These are phyloP conservation scores for Hebeloma cylindrosporum DNA, from an alignment of 768 basidiomycete species.

Conservation along the genomic window DNA sequence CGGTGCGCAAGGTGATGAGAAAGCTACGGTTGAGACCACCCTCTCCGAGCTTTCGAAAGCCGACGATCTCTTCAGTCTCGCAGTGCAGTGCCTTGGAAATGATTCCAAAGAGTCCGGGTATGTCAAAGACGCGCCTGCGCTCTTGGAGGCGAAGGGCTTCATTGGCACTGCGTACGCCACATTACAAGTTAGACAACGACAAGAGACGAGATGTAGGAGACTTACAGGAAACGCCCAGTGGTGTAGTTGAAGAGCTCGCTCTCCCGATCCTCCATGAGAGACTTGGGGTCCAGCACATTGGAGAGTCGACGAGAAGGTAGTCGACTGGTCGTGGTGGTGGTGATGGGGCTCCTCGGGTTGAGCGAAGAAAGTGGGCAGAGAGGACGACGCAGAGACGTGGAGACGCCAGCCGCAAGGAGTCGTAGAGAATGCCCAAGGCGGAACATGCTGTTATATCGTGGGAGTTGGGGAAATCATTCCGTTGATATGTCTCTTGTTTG, in stretches of 20 bases:
- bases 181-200: conserved; percentile 25
- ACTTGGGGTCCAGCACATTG: conserved; percentile 20
- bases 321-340: conserved; percentile 22
- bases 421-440: conserved; percentile 22
- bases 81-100: conserved; percentile 29
- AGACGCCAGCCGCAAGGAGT: conserved; percentile 18
- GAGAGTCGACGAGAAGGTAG: conserved; percentile 21
- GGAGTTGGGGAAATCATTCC: too few relatives aligned
- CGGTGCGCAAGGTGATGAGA: conserved; percentile 30
- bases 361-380: conserved; percentile 16
- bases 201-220: conserved; percentile 29
- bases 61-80: conserved; percentile 31
- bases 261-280: conserved; percentile 24
- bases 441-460: too few relatives aligned
- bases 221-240: conserved; percentile 36
- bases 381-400: conserved; percentile 15
- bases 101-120: conserved; percentile 22
- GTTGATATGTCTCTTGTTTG: too few relatives aligned
- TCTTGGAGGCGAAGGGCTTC: conserved; percentile 36
- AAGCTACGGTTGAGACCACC: conserved; percentile 36
- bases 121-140: conserved; percentile 35
- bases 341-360: conserved; percentile 18
- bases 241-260: conserved; percentile 37
- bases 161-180: conserved; percentile 30
- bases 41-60: conserved; percentile 41